These are phyloP conservation scores for Spirogloea muscicola DNA, from an alignment of 139 green algal species.

Conservation along the genomic window DNA sequence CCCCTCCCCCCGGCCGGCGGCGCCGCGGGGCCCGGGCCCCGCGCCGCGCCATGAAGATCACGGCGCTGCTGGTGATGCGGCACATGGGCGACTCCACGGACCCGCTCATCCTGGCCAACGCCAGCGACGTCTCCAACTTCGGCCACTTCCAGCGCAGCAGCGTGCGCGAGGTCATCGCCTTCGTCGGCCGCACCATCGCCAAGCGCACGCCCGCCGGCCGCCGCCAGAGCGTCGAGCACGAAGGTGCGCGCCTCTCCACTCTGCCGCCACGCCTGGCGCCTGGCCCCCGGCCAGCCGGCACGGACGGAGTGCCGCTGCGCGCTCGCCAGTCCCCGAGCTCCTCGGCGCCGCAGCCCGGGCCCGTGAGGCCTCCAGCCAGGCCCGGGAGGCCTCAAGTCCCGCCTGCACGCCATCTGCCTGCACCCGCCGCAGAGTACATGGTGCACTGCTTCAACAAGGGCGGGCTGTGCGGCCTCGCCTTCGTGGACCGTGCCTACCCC, in stretches of 20 bases:
- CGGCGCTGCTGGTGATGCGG: constrained; percentile 17
- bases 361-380: neutral
- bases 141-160: constrained; percentile 86
- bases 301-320: no score
- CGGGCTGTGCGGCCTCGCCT: constrained; percentile 80
- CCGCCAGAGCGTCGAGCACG: constrained; percentile 77
- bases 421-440: constrained; percentile 70
- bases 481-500: constrained; percentile 90
- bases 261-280: no score
- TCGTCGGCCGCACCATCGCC: constrained; percentile 85
- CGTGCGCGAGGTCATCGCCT: constrained; percentile 91
- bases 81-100: constrained; percentile 54
- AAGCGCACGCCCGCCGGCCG: constrained; percentile 77
- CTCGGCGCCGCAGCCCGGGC: neutral
- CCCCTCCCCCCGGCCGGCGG: no score
- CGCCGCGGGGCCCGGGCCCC: no score
- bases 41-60: no score
- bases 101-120: constrained; percentile 70
- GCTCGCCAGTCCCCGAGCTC: neutral
- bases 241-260: constrained; percentile 54
- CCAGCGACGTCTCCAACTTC: constrained; percentile 82
- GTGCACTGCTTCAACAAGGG: constrained; percentile 88
- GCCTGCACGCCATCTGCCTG: neutral
- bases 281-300: no score
- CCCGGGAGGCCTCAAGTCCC: neutral